A percentile compares a stretch with the other conserved stretches of the same genome.
phyloP scores from a whole-genome alignment of 176 grass and related monocot genomes.

The Elymus sibiricus region DNA sequence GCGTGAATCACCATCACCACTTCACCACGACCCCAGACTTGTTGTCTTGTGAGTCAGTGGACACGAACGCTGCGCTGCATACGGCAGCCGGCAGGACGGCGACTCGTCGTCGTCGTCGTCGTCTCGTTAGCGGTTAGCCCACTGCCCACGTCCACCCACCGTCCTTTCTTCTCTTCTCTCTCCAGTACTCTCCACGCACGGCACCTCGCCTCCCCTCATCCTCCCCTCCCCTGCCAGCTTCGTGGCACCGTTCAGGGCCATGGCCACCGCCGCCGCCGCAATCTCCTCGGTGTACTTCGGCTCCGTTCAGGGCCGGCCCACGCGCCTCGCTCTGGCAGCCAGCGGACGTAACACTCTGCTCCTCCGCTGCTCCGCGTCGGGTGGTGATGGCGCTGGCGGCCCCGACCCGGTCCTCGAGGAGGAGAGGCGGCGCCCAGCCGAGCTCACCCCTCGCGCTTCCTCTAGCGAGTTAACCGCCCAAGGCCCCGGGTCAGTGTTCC shows the following conservation, averaged over 20 bases:
- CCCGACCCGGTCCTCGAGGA: constrained; percentile 47
- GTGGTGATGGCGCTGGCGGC: constrained; percentile 15
- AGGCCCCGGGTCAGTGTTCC: constrained; percentile 43
- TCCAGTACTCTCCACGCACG: background rate
- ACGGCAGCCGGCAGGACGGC: no score
- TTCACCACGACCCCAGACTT: no score
- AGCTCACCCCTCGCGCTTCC: constrained; percentile 68
- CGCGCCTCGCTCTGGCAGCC: background rate
- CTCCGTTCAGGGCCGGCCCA: constrained; percentile 1
- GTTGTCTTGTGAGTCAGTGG: no score
- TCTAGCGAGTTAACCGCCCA: constrained; percentile 83
- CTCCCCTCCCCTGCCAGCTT: background rate
- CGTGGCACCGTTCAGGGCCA: background rate
- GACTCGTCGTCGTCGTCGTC: no score
- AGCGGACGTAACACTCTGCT: constrained; percentile 7
- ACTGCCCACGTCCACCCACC: background rate
- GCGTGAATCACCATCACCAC: no score
- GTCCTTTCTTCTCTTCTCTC: background rate
- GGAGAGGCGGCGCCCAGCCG: constrained; percentile 40
- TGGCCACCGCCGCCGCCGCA: background rate
- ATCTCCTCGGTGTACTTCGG: background rate
- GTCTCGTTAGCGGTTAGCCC: no score
- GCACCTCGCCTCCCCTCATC: background rate
- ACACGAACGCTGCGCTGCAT: no score
- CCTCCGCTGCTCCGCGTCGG: constrained; percentile 55